Evolutionary conservation across 257 asterid genomes (phyloP).

Genomic region (Lavandula angustifolia): DNA sequence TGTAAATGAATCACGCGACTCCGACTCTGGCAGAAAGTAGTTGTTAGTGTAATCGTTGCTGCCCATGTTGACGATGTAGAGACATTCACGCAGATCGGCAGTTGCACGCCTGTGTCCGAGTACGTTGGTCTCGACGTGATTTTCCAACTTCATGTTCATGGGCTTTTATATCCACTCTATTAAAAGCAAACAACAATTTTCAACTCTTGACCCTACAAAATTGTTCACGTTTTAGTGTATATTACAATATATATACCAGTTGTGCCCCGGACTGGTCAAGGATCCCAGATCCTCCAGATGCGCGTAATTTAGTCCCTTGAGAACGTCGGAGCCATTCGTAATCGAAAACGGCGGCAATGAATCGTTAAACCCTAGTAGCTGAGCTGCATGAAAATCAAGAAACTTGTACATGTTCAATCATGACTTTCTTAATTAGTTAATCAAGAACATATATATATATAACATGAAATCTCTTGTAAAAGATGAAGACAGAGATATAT

Average conservation of each 20-base stretch:
- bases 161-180: too few relatives aligned
- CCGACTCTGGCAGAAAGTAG: slow-evolving; percentile 35
- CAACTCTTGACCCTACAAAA: background rate
- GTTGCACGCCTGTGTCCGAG: slow-evolving; percentile 11
- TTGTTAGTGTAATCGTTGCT: slow-evolving; percentile 66
- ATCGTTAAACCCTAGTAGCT: slow-evolving; percentile 39
- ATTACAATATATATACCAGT: slow-evolving; percentile 29
- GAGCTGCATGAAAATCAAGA: slow-evolving; percentile 36
- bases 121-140: slow-evolving; percentile 30
- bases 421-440: too few relatives aligned
- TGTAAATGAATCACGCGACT: slow-evolving; percentile 29
- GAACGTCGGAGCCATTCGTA: slow-evolving; percentile 30
- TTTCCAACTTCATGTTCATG: slow-evolving; percentile 32
- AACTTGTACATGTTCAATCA: background rate
- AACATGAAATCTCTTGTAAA: too few relatives aligned
- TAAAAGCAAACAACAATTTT: too few relatives aligned
- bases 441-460: too few relatives aligned
- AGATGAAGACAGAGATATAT: background rate
- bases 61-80: slow-evolving; percentile 55
- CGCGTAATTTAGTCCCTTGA: slow-evolving; percentile 67
- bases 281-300: slow-evolving; percentile 68
- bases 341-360: slow-evolving; percentile 48
- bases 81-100: slow-evolving; percentile 39
- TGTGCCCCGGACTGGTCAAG: slow-evolving; percentile 41
- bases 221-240: background rate